phyloP scores from a whole-genome alignment of 2,329 filamentous ascomycete genomes.

The Botrytis fragariae region DNA sequence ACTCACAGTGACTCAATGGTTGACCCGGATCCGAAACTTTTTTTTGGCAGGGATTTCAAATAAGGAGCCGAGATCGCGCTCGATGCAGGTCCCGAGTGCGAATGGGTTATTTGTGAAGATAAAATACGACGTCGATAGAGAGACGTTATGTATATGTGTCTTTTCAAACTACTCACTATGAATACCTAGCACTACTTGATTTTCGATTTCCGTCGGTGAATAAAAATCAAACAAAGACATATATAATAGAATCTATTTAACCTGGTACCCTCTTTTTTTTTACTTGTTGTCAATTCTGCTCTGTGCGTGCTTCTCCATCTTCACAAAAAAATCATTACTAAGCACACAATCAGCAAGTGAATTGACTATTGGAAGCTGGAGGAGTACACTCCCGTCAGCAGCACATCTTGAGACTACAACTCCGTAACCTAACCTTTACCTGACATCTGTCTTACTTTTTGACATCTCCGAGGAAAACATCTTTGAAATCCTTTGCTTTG shows the following conservation, averaged over 20 bases:
- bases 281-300: not conserved
- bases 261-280: not conserved
- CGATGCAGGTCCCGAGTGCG: not conserved
- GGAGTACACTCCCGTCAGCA: not conserved
- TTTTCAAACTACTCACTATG: not conserved
- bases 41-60: constrained; percentile 1
- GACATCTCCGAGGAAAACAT: not conserved
- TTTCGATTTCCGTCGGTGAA: not conserved
- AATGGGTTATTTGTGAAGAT: not conserved
- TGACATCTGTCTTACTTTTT: not conserved
- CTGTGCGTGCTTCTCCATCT: not conserved
- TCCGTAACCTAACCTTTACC: not conserved
- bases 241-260: not conserved
- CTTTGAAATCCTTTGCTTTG: not conserved
- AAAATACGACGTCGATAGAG: not conserved
- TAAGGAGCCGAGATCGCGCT: constrained; percentile 1
- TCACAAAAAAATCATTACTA: not conserved
- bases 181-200: not conserved
- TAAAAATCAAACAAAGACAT: not conserved
- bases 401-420: not conserved
- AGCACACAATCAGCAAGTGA: not conserved
- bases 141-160: not conserved
- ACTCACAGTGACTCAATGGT: constrained; percentile 9
- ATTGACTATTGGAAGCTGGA: not conserved
- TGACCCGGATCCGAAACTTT: constrained; percentile 16